Evolutionary conservation across 2,329 filamentous ascomycete genomes (phyloP), one percentile per base, ranked within the genome.

Genomic region (Cercospora sp.): DNA sequence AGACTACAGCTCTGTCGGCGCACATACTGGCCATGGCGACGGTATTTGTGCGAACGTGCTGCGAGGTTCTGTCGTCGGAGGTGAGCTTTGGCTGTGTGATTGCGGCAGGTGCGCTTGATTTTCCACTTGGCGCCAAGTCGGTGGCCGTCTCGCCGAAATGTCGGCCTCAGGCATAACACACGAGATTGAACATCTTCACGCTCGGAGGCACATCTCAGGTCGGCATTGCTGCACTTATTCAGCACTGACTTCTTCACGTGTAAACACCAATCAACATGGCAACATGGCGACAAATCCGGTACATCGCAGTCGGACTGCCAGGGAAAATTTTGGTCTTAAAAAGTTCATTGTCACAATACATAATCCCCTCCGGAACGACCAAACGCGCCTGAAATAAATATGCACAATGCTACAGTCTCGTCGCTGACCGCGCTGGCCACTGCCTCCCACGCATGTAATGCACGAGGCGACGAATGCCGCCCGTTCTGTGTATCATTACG

Each of bases 21-120:
- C 18, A 89, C 88, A 73, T 88, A 90, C 88, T 90, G 85, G 88
- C 88, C 88, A 90, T 90, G 84, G 85, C 84, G 87, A 73, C 73
- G 70, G 69, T 68, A 67, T 64, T 73, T 63, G 51, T 66, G 68
- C 67, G 68, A 66, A 66, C 68, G 66, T 70, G 66, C 66, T 70
- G 57, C 51, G 40, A 64, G 40, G 48, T 65, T 53, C 60, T 63
- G 63, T 64, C 59, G 51, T 64, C 62, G 53, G n/a, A 30, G 31
- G 23, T 40, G 33, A 20, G 28, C 48, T 36, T 58, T 40, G 53
- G 33, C 59, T 45, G 59, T 61, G 30, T 23, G 33, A 40, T 45
- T 62, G 36, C 48, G 57, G 20, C 28, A 63, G 64, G 64, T 66
- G 64, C 33, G 63, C 28, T 58, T 48, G 40, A 62, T 62, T 62